Evolutionary conservation across 1,139 yeast genomes (phyloP).

Genomic region (Pichia sp.): DNA sequence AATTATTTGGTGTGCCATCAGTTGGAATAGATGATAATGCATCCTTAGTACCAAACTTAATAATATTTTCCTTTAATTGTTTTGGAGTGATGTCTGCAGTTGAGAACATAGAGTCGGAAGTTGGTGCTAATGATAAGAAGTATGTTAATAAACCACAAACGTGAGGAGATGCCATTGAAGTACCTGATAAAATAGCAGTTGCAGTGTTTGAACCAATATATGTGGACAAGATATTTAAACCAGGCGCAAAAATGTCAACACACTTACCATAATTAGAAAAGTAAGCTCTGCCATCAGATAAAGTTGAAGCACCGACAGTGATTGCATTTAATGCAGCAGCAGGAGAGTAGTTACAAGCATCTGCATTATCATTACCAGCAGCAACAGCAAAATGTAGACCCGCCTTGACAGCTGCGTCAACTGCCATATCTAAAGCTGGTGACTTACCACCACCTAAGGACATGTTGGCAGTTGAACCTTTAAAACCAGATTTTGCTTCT

Average conservation of each 20-base stretch:
- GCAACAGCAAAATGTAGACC: constrained; percentile 84
- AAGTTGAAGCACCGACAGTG: constrained; percentile 79
- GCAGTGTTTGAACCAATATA: constrained; percentile 82
- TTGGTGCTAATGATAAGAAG: constrained; percentile 88
- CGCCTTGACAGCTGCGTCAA: constrained; percentile 74
- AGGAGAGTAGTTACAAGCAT: constrained; percentile 80
- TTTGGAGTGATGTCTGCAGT: constrained; percentile 66
- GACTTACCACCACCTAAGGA: constrained; percentile 86
- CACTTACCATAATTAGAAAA: constrained; percentile 80
- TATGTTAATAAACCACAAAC: constrained; percentile 86
- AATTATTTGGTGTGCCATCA: constrained; percentile 65
- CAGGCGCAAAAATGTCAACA: constrained; percentile 84
- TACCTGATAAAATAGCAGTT: constrained; percentile 90
- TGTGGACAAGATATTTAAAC: constrained; percentile 71
- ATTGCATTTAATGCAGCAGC: constrained; percentile 71
- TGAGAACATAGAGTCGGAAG: constrained; percentile 60
- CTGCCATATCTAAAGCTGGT: constrained; percentile 74
- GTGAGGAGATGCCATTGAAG: constrained; percentile 99
- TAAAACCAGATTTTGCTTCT: constrained; percentile 55
- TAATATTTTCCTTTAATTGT: constrained; percentile 81
- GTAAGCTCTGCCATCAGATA: constrained; percentile 68
- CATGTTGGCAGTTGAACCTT: constrained; percentile 87
- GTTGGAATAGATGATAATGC: constrained; percentile 69
- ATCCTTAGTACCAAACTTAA: constrained; percentile 70
- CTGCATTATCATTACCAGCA: constrained; percentile 82